Percentiles rank a stretch among this genome's conserved stretches.
phyloP scores from a whole-genome alignment of 352 stramenopile genomes.

The Phytopythium ostracodes region DNA sequence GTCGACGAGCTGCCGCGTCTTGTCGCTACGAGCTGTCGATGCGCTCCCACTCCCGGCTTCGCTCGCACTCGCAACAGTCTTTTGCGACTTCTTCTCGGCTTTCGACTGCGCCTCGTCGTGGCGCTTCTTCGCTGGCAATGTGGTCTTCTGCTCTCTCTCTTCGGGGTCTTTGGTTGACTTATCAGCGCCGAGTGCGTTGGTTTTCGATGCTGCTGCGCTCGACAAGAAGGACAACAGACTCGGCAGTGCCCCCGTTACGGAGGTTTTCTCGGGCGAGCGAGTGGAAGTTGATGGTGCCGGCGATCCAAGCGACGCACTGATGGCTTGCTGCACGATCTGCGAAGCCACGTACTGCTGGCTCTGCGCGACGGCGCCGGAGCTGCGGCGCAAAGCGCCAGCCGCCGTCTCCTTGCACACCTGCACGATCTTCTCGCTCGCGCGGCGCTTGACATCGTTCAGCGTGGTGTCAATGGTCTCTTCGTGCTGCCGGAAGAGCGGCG shows the following conservation, averaged over 20 bases:
- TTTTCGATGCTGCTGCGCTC: neutral
- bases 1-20: constrained; percentile 53
- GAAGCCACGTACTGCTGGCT: constrained; percentile 60
- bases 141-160: constrained; percentile 7
- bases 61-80: neutral
- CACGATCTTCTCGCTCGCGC: constrained; percentile 60
- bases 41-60: neutral
- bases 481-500: constrained; percentile 64
- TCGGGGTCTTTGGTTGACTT: neutral
- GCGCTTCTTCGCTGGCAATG: constrained; percentile 11
- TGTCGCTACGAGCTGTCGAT: constrained; percentile 25
- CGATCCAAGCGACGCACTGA: constrained; percentile 13
- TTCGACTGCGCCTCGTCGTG: constrained; percentile 15
- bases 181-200: neutral
- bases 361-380: constrained; percentile 55
- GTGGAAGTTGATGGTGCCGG: neutral
- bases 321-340: constrained; percentile 63
- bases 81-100: neutral
- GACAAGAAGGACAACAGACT: constrained; percentile 23
- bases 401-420: constrained; percentile 66
- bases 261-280: neutral
- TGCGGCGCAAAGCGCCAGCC: constrained; percentile 47
- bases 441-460: constrained; percentile 52
- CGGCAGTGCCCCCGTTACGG: constrained; percentile 1
- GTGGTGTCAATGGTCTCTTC: constrained; percentile 55